Conservation (phyloP, 2,329 filamentous ascomycete species). For the Aspergillus luchuensis region DNA sequence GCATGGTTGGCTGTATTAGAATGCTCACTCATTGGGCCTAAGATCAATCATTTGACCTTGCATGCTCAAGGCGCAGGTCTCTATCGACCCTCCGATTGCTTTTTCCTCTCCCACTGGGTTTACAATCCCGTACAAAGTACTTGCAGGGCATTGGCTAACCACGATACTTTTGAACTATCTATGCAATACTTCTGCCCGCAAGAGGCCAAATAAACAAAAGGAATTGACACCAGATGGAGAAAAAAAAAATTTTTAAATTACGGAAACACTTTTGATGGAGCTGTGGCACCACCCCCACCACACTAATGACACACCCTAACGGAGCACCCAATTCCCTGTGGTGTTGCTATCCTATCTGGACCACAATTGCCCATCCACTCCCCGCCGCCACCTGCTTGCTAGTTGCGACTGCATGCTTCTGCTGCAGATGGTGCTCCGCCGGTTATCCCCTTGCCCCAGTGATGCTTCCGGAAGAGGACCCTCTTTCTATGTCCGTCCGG, state of each 20-base stretch:
- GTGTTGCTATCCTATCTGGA: conserved; percentile 29
- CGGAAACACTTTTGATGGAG: conserved; percentile 15
- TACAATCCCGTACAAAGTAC: background rate
- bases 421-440: conserved; percentile 33
- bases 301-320: conserved; percentile 17
- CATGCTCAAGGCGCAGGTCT: conserved; percentile 3
- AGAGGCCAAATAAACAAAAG: conserved; percentile 9
- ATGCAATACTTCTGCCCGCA: background rate
- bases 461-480: conserved; percentile 23
- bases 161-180: background rate
- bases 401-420: conserved; percentile 33
- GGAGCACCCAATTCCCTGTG: conserved; percentile 26
- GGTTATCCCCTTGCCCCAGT: conserved; percentile 31
- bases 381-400: conserved; percentile 27
- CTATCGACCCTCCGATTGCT: background rate
- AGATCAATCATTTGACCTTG: conserved; percentile 6
- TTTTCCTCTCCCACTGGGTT: background rate
- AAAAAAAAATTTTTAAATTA: background rate
- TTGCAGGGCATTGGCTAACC: background rate
- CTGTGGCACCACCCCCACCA: conserved; percentile 33
- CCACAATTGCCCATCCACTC: conserved; percentile 15
- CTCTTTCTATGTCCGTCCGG: conserved; percentile 27
- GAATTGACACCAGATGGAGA: conserved; percentile 9
- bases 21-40: background rate
- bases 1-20: conserved; percentile 1